Evolutionary conservation across 805 yeast genomes (phyloP).

Genomic region (Sugiyamaella boreocaroliniensis): DNA sequence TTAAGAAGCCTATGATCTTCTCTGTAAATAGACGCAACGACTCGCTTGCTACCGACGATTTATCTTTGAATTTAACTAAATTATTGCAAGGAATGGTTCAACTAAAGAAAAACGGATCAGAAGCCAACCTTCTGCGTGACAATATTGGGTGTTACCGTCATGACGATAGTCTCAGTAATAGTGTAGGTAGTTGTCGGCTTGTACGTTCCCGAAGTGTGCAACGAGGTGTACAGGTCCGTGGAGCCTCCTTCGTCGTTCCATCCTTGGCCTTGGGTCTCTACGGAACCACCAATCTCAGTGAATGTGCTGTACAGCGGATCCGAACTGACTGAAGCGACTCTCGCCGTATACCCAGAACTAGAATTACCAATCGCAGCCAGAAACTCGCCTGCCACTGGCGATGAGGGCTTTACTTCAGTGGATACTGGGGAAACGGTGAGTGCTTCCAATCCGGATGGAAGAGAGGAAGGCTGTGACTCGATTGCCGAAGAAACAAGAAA

Average conservation of each 20-base stretch:
- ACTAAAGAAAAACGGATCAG: neutral
- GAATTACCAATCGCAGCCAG: neutral
- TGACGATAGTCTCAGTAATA: neutral
- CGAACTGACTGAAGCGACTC: too few relatives aligned
- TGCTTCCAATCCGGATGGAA: too few relatives aligned
- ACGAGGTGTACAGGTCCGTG: neutral
- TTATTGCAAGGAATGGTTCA: neutral
- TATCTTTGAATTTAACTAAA: neutral
- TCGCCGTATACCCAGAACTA: neutral
- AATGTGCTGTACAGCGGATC: too few relatives aligned
- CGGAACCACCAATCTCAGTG: too few relatives aligned
- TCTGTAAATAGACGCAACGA: constrained; percentile 1
- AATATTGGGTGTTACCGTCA: neutral
- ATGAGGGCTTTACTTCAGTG: too few relatives aligned
- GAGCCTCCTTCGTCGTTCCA: too few relatives aligned
- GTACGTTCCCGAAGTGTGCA: neutral
- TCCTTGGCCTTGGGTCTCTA: too few relatives aligned
- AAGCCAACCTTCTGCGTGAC: neutral
- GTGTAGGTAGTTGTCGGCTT: neutral
- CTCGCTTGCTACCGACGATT: neutral
- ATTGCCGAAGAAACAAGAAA: too few relatives aligned
- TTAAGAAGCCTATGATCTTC: neutral
- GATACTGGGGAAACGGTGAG: too few relatives aligned
- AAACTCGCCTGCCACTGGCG: neutral
- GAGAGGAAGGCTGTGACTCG: too few relatives aligned